Evolutionary conservation across 371 early-diverging fungal species (phyloP).

Genomic region (Actinomortierella wolfii): DNA sequence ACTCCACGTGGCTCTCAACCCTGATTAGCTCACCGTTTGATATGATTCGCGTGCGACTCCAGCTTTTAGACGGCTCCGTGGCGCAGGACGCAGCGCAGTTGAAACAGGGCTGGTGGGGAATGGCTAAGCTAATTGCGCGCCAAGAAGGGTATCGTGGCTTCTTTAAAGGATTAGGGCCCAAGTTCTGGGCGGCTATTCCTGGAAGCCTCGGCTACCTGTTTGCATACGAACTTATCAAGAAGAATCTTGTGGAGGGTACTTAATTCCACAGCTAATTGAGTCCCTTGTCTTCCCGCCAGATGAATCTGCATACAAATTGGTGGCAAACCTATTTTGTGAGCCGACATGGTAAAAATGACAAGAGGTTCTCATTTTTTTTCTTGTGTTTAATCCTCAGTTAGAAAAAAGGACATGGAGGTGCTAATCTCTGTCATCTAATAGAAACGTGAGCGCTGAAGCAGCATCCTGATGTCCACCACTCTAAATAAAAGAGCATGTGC

Average conservation of each 20-base stretch:
- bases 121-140: slow-evolving; percentile 39
- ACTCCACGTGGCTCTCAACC: slow-evolving; percentile 19
- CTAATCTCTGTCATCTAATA: too few relatives aligned
- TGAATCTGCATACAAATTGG: too few relatives aligned
- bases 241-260: slow-evolving; percentile 19
- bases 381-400: too few relatives aligned
- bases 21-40: slow-evolving; percentile 32
- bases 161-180: slow-evolving; percentile 43
- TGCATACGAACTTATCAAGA: slow-evolving; percentile 40
- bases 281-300: too few relatives aligned
- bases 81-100: slow-evolving; percentile 30
- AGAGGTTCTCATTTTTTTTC: too few relatives aligned
- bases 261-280: neutral
- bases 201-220: slow-evolving; percentile 37
- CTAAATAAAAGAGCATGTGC: too few relatives aligned
- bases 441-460: too few relatives aligned
- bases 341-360: too few relatives aligned
- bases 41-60: slow-evolving; percentile 41
- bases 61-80: slow-evolving; percentile 24
- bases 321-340: too few relatives aligned
- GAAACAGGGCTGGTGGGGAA: slow-evolving; percentile 42
- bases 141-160: slow-evolving; percentile 39
- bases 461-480: too few relatives aligned
- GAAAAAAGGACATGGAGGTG: too few relatives aligned
- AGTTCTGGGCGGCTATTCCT: slow-evolving; percentile 36